Conservation (phyloP, 2,329 filamentous ascomycete genomes). For the Pseudogymnoascus sp. region DNA sequence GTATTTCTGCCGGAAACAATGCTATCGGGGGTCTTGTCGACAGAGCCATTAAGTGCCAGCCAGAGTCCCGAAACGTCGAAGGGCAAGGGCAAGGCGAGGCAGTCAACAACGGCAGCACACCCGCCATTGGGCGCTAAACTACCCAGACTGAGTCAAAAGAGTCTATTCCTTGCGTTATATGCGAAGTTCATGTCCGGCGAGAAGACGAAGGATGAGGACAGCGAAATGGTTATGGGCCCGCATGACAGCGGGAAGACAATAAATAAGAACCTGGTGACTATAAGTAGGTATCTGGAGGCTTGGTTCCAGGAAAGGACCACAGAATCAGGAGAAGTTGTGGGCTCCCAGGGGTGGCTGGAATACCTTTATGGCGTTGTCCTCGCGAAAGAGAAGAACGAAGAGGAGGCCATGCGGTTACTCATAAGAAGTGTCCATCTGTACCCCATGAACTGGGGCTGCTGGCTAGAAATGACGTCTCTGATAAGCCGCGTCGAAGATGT, state of each 20-base stretch:
- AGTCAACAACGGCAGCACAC: slow-evolving; percentile 8
- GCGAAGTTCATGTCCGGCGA: slow-evolving; percentile 89
- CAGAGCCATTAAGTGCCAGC: slow-evolving; percentile 29
- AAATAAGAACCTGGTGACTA: slow-evolving; percentile 74
- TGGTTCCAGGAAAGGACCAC: slow-evolving; percentile 65
- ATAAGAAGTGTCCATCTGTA: slow-evolving; percentile 80
- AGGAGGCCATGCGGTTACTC: slow-evolving; percentile 77
- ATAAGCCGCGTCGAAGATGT: slow-evolving; percentile 76
- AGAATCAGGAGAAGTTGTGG: slow-evolving; percentile 49
- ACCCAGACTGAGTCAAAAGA: slow-evolving; percentile 73
- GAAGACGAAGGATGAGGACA: slow-evolving; percentile 92
- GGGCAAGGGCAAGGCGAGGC: slow-evolving; percentile 54
- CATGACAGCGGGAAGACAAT: slow-evolving; percentile 75
- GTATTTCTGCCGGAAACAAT: slow-evolving; percentile 79
- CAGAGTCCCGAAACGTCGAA: slow-evolving; percentile 32
- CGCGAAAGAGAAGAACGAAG: slow-evolving; percentile 83
- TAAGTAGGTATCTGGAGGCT: slow-evolving; percentile 67
- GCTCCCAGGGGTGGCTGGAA: slow-evolving; percentile 87
- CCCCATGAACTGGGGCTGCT: slow-evolving; percentile 95
- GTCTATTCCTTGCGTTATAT: slow-evolving; percentile 84
- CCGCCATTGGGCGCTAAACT: slow-evolving; percentile 25
- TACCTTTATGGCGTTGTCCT: slow-evolving; percentile 87
- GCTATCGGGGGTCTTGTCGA: slow-evolving; percentile 56
- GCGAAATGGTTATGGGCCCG: slow-evolving; percentile 93
- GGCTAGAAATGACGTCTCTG: slow-evolving; percentile 82